Evolutionary conservation across 192 early-diverging fungal genomes (phyloP), one percentile per base, ranked within the genome.

Genomic region (Diversispora eburnea): DNA sequence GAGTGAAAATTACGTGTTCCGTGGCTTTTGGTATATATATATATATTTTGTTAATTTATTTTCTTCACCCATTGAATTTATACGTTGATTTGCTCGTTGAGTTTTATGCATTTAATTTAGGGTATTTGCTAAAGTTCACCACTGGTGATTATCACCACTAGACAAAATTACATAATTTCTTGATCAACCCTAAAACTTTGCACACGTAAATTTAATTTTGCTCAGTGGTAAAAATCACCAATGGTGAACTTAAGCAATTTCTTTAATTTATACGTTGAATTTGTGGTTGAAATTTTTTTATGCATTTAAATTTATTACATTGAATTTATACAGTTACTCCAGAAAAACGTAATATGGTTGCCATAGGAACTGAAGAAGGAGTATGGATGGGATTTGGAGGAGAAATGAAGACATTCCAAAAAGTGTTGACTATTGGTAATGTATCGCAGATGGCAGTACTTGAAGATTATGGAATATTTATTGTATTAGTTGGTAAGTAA

Each of bases 381-480:
- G 79, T 98, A 9, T 73, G 72, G 72, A 73, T 73, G 61, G 72
- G 72, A 17, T 97, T 88, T 72, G 82, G 91, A 3, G 93, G 91
- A 12, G 83, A 84, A 67, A 80, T 83, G 8, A 80, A 81, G 49
- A 86, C 60, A 49, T 73, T 73, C 25, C 45, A 81, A 12, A 79
- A 82, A 70, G 79, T 82, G 69, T 78, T 80, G 71, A 83, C 85
- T 55, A 82, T 91, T 22, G 74, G 94, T 56, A 89, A 90, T 75
- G 90, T 96, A 51, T 84, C 78, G 20, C 95, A 98, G 80, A 86
- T 98, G 56, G 95, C 95, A 76, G 90, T 94, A 42, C 73, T 97
- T 66, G 89, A 90, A 76, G 86, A 91, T 33, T 86, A 86, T 75
- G 89, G 90, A 41, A 84, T 94, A 43, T 76, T 98, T 71, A 82